A percentile compares a stretch with the other conserved stretches of the same genome.
phyloP scores from a whole-genome alignment of 176 grass and related monocot species.

The Oryza punctata region DNA sequence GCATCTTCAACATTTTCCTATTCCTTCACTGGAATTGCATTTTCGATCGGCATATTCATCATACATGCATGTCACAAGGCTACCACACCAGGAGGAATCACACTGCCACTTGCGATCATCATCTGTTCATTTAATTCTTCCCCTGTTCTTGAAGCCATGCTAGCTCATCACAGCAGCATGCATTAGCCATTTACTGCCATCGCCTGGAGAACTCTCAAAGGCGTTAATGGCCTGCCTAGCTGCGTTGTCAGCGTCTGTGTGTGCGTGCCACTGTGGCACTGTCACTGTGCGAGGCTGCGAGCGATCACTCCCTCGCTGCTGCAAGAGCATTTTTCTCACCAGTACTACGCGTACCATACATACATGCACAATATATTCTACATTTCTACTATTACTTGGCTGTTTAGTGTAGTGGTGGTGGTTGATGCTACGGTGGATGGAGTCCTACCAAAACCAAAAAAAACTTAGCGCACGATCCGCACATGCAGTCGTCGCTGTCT shows the following conservation, averaged over 20 bases:
- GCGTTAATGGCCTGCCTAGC: slow-evolving; percentile 28
- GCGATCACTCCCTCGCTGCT: background rate
- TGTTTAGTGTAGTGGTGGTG: background rate
- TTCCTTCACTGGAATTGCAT: slow-evolving; percentile 4
- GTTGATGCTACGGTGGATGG: background rate
- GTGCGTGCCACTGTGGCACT: background rate
- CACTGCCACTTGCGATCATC: background rate
- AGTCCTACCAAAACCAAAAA: background rate
- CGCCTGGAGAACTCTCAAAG: background rate
- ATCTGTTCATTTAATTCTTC: background rate
- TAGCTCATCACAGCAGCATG: background rate
- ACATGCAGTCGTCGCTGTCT: slow-evolving; percentile 25
- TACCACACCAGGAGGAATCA: background rate
- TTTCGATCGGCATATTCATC: background rate
- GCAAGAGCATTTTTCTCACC: background rate
- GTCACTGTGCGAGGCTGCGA: background rate
- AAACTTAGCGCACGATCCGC: slow-evolving; percentile 4
- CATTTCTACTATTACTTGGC: background rate
- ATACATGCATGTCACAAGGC: background rate
- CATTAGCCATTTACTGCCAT: background rate
- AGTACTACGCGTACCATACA: background rate
- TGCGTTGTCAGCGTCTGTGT: background rate
- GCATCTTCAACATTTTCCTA: background rate
- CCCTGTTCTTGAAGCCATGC: background rate
- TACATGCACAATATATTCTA: background rate